phyloP scores from a whole-genome alignment of 1,284 basidiomycete genomes.

The Mycena sp. region DNA sequence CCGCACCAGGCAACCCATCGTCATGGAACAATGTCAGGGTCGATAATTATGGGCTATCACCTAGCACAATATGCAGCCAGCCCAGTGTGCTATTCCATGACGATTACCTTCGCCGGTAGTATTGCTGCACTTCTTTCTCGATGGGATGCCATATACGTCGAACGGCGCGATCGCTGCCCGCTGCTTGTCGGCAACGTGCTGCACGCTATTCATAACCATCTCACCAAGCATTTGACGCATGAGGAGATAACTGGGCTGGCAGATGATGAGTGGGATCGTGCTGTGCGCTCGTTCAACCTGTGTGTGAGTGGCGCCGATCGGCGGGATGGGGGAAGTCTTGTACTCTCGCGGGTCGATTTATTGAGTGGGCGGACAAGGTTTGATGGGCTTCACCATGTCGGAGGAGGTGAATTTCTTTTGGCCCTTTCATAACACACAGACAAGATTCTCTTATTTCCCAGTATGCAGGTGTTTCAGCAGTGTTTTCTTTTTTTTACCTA shows the following conservation, averaged over 20 bases:
- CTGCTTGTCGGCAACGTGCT: slow-evolving; percentile 13
- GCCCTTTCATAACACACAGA: neutral
- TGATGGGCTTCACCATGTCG: neutral
- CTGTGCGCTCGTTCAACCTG: neutral
- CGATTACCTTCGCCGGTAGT: neutral
- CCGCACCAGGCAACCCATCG: neutral
- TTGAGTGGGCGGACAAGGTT: slow-evolving; percentile 7
- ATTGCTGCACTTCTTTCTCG: neutral
- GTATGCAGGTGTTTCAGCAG: too few relatives aligned
- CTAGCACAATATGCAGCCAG: neutral
- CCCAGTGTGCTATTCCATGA: neutral
- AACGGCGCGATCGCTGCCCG: neutral
- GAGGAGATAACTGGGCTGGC: neutral
- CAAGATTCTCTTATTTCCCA: too few relatives aligned
- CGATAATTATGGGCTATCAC: neutral
- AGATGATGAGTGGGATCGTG: neutral
- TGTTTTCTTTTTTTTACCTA: too few relatives aligned
- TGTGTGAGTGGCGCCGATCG: neutral
- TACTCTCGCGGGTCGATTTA: slow-evolving; percentile 5
- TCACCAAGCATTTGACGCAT: neutral
- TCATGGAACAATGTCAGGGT: neutral
- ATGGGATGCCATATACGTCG: slow-evolving; percentile 7
- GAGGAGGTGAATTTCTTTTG: slow-evolving; percentile 2
- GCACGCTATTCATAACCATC: slow-evolving; percentile 1
- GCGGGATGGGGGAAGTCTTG: neutral